These are phyloP conservation scores for Rosa lucieae DNA, from an alignment of 306 rosid genomes.

Conservation along the genomic window DNA sequence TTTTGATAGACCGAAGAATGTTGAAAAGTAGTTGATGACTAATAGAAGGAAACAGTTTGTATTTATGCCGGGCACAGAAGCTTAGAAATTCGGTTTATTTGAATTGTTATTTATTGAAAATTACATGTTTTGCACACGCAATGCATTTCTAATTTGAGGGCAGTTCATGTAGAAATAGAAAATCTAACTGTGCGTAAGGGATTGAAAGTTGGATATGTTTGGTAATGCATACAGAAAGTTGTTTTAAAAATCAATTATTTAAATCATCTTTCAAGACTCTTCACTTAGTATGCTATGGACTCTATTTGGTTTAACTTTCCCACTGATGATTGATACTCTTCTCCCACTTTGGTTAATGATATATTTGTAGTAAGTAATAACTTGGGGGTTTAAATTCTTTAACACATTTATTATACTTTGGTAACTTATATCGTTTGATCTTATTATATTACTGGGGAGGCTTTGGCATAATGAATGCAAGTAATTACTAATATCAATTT, in stretches of 20 bases:
- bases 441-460: no score
- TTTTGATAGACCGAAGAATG: neutral
- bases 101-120: neutral
- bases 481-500: no score
- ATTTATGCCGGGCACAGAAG: no score
- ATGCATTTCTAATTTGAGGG: neutral
- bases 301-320: neutral
- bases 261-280: neutral
- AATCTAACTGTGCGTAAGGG: no score
- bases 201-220: no score
- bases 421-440: neutral
- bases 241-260: no score
- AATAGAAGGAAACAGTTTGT: neutral
- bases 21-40: constrained; percentile 1
- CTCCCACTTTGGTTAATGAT: neutral
- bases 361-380: neutral
- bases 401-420: neutral
- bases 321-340: neutral
- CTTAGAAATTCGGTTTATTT: neutral
- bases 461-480: no score
- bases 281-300: no score
- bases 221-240: no score
- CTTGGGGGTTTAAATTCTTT: neutral
- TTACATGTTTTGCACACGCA: neutral
- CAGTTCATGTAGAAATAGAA: neutral